Evolutionary conservation across 2,329 filamentous ascomycete species (phyloP).

Genomic region (Pezicula radicicola): DNA sequence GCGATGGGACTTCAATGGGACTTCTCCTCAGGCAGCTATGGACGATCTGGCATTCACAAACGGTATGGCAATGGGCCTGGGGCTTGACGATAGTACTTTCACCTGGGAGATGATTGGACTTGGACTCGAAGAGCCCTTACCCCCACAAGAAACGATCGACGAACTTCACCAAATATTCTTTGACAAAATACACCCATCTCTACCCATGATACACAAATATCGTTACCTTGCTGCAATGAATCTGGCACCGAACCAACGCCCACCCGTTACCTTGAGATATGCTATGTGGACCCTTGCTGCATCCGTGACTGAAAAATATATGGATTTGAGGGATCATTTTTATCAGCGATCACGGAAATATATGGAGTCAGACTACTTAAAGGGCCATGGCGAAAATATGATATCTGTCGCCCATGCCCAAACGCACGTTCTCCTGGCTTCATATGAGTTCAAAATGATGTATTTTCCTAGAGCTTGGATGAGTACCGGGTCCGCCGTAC

Average conservation of each 20-base stretch:
- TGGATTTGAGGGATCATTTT: slow-evolving; percentile 78
- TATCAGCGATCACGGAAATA: slow-evolving; percentile 90
- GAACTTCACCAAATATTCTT: slow-evolving; percentile 89
- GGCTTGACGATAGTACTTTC: slow-evolving; percentile 53
- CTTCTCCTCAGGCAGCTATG: slow-evolving; percentile 46
- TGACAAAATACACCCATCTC: slow-evolving; percentile 79
- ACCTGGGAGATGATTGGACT: slow-evolving; percentile 80
- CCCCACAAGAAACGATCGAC: slow-evolving; percentile 68
- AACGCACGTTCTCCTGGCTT: slow-evolving; percentile 73
- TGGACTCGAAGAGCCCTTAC: slow-evolving; percentile 67
- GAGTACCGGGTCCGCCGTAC: slow-evolving; percentile 78
- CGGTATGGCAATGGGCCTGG: slow-evolving; percentile 43
- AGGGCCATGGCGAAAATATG: slow-evolving; percentile 85
- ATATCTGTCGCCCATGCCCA: slow-evolving; percentile 86
- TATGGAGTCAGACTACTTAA: slow-evolving; percentile 84
- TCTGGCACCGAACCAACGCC: slow-evolving; percentile 79
- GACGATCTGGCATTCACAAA: slow-evolving; percentile 58
- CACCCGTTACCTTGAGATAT: slow-evolving; percentile 85
- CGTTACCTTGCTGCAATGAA: slow-evolving; percentile 88
- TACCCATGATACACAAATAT: slow-evolving; percentile 86
- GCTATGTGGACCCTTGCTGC: slow-evolving; percentile 96
- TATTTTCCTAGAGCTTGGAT: slow-evolving; percentile 96
- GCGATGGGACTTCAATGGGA: slow-evolving; percentile 50
- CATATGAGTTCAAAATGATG: slow-evolving; percentile 97
- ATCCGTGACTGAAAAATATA: slow-evolving; percentile 78